Evolutionary conservation across 2,329 filamentous ascomycete species (phyloP).

Genomic region (Ascocoryne sarcoides): DNA sequence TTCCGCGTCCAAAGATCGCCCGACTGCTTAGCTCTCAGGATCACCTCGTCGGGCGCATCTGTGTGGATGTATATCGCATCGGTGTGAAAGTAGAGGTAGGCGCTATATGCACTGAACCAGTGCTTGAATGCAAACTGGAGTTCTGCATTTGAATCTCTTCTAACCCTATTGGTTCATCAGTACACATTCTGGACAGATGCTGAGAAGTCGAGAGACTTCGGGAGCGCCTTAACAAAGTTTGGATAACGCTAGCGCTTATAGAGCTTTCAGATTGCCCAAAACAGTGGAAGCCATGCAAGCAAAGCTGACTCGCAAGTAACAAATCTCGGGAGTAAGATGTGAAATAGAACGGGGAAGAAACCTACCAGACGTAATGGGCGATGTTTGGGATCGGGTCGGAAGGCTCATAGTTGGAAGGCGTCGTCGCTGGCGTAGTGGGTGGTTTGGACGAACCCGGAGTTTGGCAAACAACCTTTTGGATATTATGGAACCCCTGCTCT

Average conservation of each 20-base stretch:
- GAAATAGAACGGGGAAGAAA: no score
- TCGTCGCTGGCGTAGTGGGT: no score
- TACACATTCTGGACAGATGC: no score
- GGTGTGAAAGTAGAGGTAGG: slow-evolving; percentile 1
- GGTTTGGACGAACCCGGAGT: neutral
- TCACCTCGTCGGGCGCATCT: neutral
- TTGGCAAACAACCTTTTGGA: neutral
- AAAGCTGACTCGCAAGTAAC: no score
- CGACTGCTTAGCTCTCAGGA: neutral
- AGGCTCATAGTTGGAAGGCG: neutral
- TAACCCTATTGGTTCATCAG: no score
- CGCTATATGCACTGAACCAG: slow-evolving; percentile 1
- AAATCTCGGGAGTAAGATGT: no score
- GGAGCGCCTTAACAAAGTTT: no score
- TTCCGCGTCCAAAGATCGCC: slow-evolving; percentile 1
- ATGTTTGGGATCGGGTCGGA: slow-evolving; percentile 3
- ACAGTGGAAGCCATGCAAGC: no score
- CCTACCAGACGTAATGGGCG: slow-evolving; percentile 5
- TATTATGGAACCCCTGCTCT: neutral
- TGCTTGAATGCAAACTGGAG: slow-evolving; percentile 2
- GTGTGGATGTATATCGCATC: slow-evolving; percentile 6
- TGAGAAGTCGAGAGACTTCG: no score
- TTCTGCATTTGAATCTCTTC: neutral
- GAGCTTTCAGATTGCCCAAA: no score
- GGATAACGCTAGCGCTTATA: no score